Evolutionary conservation across 106 monocot genomes (phyloP).

Genomic region (Allium cepa): DNA sequence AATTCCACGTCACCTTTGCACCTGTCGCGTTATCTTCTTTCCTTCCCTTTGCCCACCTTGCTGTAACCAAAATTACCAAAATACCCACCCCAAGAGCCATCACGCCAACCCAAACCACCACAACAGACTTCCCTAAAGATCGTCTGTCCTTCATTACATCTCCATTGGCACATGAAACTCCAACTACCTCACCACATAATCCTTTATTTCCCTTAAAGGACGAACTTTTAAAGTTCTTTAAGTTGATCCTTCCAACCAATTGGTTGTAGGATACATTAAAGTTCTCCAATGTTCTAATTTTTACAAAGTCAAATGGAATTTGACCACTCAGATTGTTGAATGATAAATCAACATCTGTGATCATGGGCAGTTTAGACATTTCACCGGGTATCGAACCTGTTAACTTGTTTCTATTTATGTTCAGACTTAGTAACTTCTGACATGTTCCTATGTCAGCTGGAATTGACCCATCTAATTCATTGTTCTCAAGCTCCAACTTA

Average conservation of each 20-base stretch:
- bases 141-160: not conserved
- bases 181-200: slow-evolving; percentile 50
- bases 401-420: slow-evolving; percentile 43
- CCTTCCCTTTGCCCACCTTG: slow-evolving; percentile 20
- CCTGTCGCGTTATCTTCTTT: not conserved
- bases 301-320: slow-evolving; percentile 60
- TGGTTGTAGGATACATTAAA: slow-evolving; percentile 81
- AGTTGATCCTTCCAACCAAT: slow-evolving; percentile 36
- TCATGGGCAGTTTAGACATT: slow-evolving; percentile 56
- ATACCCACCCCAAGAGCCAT: slow-evolving; percentile 42
- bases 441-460: slow-evolving; percentile 55
- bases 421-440: slow-evolving; percentile 54
- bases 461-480: slow-evolving; percentile 52
- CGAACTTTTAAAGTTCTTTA: slow-evolving; percentile 39
- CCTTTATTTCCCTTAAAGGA: slow-evolving; percentile 54
- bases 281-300: slow-evolving; percentile 73
- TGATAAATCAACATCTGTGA: slow-evolving; percentile 74
- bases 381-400: slow-evolving; percentile 56
- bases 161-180: slow-evolving; percentile 17
- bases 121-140: slow-evolving; percentile 10
- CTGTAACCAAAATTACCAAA: slow-evolving; percentile 28
- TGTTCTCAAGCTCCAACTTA: slow-evolving; percentile 56
- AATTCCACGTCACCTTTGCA: slow-evolving; percentile 41
- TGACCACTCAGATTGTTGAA: slow-evolving; percentile 49
- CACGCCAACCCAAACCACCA: slow-evolving; percentile 54